phyloP scores from a whole-genome alignment of 2,329 filamentous ascomycete genomes.

The Didymella pinodella region DNA sequence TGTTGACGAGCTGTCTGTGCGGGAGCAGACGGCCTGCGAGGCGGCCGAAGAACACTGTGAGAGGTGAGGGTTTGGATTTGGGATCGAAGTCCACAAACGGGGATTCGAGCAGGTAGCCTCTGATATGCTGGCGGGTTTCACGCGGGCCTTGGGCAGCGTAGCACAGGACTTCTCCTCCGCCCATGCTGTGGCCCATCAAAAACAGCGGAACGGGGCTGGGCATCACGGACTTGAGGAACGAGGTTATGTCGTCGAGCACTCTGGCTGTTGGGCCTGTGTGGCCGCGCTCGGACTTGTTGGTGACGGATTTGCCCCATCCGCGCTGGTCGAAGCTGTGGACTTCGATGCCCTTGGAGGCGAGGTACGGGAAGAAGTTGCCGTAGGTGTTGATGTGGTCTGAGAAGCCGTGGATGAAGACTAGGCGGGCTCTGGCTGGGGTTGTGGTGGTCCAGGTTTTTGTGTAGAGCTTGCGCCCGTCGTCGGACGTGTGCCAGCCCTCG shows the following conservation, averaged over 20 bases:
- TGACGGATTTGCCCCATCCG: slow-evolving; percentile 83
- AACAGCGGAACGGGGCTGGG: slow-evolving; percentile 70
- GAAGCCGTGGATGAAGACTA: slow-evolving; percentile 89
- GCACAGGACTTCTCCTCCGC: slow-evolving; percentile 77
- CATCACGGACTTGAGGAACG: slow-evolving; percentile 71
- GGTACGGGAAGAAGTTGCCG: slow-evolving; percentile 72
- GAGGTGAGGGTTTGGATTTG: slow-evolving; percentile 66
- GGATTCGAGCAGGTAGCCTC: slow-evolving; percentile 78
- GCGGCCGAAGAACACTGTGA: slow-evolving; percentile 72
- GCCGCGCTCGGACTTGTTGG: slow-evolving; percentile 68
- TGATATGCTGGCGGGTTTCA: slow-evolving; percentile 66
- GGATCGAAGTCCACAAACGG: slow-evolving; percentile 80
- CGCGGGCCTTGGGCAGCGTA: slow-evolving; percentile 58
- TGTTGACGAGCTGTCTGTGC: slow-evolving; percentile 69
- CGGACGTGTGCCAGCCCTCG: slow-evolving; percentile 61
- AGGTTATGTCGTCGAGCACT: slow-evolving; percentile 80
- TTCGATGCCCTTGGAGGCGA: slow-evolving; percentile 76
- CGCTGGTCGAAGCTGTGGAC: slow-evolving; percentile 81
- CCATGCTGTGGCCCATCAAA: slow-evolving; percentile 91
- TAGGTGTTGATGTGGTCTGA: slow-evolving; percentile 76
- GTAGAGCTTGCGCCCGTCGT: slow-evolving; percentile 64
- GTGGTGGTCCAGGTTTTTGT: slow-evolving; percentile 69
- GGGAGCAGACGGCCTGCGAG: slow-evolving; percentile 74
- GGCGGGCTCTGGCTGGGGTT: slow-evolving; percentile 68
- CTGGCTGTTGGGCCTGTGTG: slow-evolving; percentile 75